Evolutionary conservation across 2,329 filamentous ascomycete genomes (phyloP).

Genomic region (Mycosphaerella arachidis): DNA sequence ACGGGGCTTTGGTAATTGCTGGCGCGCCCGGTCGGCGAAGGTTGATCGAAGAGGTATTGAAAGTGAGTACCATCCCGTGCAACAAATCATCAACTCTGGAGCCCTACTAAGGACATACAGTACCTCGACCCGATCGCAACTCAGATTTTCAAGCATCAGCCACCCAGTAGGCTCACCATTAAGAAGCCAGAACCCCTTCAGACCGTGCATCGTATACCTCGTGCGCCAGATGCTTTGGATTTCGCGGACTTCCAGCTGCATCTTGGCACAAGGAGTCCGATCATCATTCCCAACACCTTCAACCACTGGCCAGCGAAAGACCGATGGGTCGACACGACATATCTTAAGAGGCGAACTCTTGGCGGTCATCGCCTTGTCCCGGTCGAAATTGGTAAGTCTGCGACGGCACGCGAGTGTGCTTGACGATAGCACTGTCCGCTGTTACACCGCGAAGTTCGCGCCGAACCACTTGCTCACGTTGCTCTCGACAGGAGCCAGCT

Average conservation of each 20-base stretch:
- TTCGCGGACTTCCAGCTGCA: slow-evolving; percentile 30
- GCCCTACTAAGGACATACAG: not conserved
- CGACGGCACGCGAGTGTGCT: slow-evolving; percentile 42
- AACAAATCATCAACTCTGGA: not conserved
- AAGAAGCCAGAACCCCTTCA: slow-evolving; percentile 8
- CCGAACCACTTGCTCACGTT: slow-evolving; percentile 43
- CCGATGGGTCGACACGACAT: slow-evolving; percentile 68
- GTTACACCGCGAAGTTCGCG: too few species aligned
- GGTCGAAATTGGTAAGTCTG: slow-evolving; percentile 50
- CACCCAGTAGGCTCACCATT: slow-evolving; percentile 11
- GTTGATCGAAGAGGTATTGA: slow-evolving; percentile 47
- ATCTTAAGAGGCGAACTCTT: slow-evolving; percentile 71
- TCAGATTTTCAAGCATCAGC: not conserved
- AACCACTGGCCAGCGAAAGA: slow-evolving; percentile 73
- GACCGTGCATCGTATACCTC: slow-evolving; percentile 8
- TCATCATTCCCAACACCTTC: slow-evolving; percentile 65
- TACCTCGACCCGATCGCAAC: not conserved
- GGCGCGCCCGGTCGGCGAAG: slow-evolving; percentile 57
- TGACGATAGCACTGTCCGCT: slow-evolving; percentile 39
- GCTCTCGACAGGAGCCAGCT: slow-evolving; percentile 61
- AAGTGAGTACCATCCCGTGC: slow-evolving; percentile 20
- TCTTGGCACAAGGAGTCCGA: slow-evolving; percentile 42
- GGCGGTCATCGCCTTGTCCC: slow-evolving; percentile 68
- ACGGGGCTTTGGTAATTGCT: slow-evolving; percentile 71
- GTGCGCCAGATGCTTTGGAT: slow-evolving; percentile 9